Base-by-base conservation (phyloP, 805 yeast species). In the Wickerhamiella sergipiensis region DNA sequence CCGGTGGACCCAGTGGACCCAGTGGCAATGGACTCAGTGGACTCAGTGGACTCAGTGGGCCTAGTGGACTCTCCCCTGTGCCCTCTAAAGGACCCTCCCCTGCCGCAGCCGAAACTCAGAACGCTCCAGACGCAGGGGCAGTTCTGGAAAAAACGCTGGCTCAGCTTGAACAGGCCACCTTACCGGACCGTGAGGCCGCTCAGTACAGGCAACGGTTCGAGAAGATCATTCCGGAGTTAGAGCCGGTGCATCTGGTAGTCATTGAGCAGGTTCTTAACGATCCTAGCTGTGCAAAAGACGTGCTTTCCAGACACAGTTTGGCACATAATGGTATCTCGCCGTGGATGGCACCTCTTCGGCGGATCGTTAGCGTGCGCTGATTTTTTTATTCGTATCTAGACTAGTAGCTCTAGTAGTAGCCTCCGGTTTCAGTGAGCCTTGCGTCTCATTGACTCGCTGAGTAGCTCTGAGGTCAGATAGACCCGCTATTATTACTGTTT, bases 291-390 rank as follows among this genome's bases (percentile, higher is more conserved):
- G 73, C 68, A 50, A 71, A 70, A 50, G 64, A 59, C 52, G 60
- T 56, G 47, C 69, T 69, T 48, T 72, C 69, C 29, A 67, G 73
- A 29, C 81, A 78, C 69, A 78, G 81, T 77, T 67, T 81, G 66
- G 58, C 66, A 1, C 77, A 79, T 57, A 73, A 71, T 43, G 80
- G 83, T 0, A 75, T 77, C 10, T 71, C 78, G 48, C 64, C 66
- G 22, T 84, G 94, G 94, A 78, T 84, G 54, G 71, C 78, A 23
- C 83, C 89, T 3, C 67, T 84, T 49, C 73, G 80, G 48, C 80
- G 80, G 60, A 63, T 82, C 3, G 57, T 77, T 15, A 77, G 75
- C 43, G 21, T 22, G 17, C 23, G 38, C 8, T 45, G 18, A 29
- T 15, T 67, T 15, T 9, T 21, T 6, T 24, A 6, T 24, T 24